These are phyloP conservation scores for Evernia prunastri DNA, from an alignment of 495 filamentous ascomycete species.

Conservation along the genomic window DNA sequence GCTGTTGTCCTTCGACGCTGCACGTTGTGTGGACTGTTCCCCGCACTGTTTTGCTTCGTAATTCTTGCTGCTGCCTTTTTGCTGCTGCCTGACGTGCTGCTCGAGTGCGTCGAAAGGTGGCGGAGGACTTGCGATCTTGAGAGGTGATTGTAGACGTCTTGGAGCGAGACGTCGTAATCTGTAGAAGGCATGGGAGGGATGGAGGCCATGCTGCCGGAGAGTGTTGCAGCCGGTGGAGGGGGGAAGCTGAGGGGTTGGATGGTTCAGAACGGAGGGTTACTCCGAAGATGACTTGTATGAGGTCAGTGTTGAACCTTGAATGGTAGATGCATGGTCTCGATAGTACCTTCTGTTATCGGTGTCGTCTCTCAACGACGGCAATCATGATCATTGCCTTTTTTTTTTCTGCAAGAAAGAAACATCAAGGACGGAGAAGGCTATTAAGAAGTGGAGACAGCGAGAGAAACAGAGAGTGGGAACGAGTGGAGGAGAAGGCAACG, in stretches of 20 bases:
- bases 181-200: constrained; percentile 13
- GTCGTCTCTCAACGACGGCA: constrained; percentile 9
- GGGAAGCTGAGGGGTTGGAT: too few species aligned
- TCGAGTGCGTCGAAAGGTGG: constrained; percentile 26
- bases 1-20: constrained; percentile 49
- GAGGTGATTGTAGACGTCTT: constrained; percentile 19
- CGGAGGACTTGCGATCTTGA: constrained; percentile 24
- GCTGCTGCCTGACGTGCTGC: constrained; percentile 25
- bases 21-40: constrained; percentile 60
- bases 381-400: constrained; percentile 5
- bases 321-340: background rate
- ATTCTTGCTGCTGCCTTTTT: constrained; percentile 46
- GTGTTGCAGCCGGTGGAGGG: background rate
- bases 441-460: constrained; percentile 6
- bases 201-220: constrained; percentile 9
- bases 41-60: constrained; percentile 61
- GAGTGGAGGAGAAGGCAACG: background rate
- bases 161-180: background rate
- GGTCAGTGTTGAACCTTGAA: constrained; percentile 1
- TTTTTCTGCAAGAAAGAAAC: background rate
- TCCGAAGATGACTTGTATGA: background rate
- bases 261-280: background rate
- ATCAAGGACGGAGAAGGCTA: background rate
- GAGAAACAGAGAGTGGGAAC: background rate
- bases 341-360: constrained; percentile 13